Base-by-base conservation (phyloP, 352 stramenopile genomes). In the Pythium phragmiticola region DNA sequence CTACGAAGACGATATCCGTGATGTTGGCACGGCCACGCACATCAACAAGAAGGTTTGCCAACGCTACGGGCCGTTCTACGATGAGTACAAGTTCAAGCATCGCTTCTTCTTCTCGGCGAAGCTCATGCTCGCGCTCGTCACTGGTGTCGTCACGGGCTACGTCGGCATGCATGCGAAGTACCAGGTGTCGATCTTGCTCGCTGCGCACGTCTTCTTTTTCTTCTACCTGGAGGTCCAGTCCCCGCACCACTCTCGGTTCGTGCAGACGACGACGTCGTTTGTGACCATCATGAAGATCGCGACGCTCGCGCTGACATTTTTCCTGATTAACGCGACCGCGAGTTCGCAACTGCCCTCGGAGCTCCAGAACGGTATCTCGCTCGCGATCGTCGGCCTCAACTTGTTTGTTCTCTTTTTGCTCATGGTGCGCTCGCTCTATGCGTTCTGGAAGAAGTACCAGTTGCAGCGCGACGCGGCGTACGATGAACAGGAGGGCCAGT, bases 81-180 rank as follows among this genome's bases (percentile, higher is more conserved):
- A 95, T 57, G 84, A 95, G 73, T 93, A 93, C 78, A 92, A 89
- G 73, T 95, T 79, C 74, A 87, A 90, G 70, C 87, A 89, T 69
- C 86, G 84, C 37, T 93, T 80, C 74, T 95, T 93, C 72, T 95
- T 95, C 45, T 77, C 80, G 17, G 70, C 80, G 49, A 92, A 92
- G 63, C 72, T 80, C 62, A 67, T 74, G 56, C 69, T 80, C 30
- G 73, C 73, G 39, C 57, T 80, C 2, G 16, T 75, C 14, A 63
- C 66, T 12, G 73, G 73, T 66, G 62, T 73, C 21, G 54, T 70
- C 41, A 74, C 70, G 3, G 72, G 72, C n/a, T 74, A 71, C 41
- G 62, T 76, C 14, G 62, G 57, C 13, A 69, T 79, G 33, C 41
- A 57, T 36, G 66, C 57, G 17, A 74, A 59, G 47, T 65, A 67